Evolutionary conservation across 2,329 filamentous ascomycete genomes (phyloP).

Genomic region (Calonectria honghensis): DNA sequence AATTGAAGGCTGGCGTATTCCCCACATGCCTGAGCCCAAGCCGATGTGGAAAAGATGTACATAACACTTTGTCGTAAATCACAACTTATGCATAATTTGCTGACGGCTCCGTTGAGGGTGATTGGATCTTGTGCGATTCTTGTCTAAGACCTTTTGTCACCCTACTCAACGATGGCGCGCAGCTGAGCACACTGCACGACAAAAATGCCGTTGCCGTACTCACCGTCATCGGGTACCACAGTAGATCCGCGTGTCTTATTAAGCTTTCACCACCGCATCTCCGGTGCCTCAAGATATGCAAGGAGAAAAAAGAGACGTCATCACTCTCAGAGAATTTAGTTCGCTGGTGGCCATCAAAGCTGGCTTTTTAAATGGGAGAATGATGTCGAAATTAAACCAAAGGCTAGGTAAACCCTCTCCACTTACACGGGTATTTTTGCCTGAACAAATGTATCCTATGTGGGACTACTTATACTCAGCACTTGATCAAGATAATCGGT

Average conservation of each 20-base stretch:
- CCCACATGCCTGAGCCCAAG: background rate
- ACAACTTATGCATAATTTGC: constrained; percentile 8
- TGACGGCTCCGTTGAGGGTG: background rate
- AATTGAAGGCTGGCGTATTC: background rate
- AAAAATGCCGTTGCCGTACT: background rate
- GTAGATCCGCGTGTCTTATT: background rate
- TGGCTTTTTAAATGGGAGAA: background rate
- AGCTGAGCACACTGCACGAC: background rate
- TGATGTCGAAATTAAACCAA: background rate
- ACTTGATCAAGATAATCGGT: background rate
- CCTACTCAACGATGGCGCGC: background rate
- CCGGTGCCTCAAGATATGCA: background rate
- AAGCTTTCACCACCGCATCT: background rate
- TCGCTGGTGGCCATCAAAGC: background rate
- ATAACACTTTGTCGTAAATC: background rate
- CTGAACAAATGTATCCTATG: background rate
- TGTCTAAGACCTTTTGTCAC: background rate
- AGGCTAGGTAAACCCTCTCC: background rate
- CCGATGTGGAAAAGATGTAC: constrained; percentile 8
- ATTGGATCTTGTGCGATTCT: background rate
- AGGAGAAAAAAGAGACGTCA: background rate
- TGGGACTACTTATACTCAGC: background rate
- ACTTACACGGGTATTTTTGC: background rate
- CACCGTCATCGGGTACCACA: background rate
- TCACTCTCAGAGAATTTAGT: background rate